phyloP scores from a whole-genome alignment of 129 eudicot genomes.

The Pseudognaphalium luteoalbum region DNA sequence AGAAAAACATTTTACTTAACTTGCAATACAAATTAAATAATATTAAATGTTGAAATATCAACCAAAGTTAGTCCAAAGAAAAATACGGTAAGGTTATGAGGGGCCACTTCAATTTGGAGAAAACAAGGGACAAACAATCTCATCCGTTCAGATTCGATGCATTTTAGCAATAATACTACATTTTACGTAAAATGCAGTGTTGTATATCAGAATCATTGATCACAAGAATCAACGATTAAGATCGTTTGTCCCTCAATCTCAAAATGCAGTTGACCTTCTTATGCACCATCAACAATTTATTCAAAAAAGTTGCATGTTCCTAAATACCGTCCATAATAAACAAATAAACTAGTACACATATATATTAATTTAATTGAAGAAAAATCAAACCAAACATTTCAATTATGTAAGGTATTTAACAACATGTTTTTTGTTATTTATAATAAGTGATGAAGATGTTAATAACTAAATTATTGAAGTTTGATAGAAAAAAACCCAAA shows the following conservation, averaged over 20 bases:
- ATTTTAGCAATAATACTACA: no score
- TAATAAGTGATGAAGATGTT: not conserved
- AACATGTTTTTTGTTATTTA: constrained; percentile 13
- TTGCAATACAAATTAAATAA: not conserved
- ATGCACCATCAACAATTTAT: not conserved
- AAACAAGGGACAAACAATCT: no score
- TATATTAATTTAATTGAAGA: not conserved
- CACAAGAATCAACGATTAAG: no score
- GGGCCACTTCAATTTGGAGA: no score
- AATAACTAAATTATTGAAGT: constrained; percentile 17
- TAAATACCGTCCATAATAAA: not conserved
- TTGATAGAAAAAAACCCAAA: not conserved
- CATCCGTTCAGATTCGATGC: no score
- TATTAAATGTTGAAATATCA: not conserved
- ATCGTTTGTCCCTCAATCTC: no score
- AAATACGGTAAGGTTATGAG: no score
- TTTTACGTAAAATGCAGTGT: no score
- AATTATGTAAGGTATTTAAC: not conserved
- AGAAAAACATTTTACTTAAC: not conserved
- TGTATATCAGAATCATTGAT: no score
- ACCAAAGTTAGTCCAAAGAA: not conserved
- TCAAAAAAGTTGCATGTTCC: not conserved
- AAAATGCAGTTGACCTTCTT: no score
- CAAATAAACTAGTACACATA: not conserved
- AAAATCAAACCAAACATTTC: constrained; percentile 1